Conservation (phyloP, 140 eudicot genomes). For the Erigeron philadelphicus region DNA sequence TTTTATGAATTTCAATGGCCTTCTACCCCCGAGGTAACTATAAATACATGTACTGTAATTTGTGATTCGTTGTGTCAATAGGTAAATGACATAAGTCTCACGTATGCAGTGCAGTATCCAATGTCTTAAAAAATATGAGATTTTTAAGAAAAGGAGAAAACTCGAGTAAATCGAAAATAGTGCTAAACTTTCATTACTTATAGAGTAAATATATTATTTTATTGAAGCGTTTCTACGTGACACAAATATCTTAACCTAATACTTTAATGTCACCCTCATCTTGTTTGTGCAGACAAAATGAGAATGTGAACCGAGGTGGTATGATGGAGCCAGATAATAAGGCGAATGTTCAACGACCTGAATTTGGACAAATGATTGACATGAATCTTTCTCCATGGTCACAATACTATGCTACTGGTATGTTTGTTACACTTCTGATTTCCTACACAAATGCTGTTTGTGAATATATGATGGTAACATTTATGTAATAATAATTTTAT, state of each 20-base stretch:
- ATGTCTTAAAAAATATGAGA: neutral
- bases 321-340: slow-evolving; percentile 36
- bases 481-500: neutral
- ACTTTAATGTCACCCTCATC: slow-evolving; percentile 19
- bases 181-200: neutral
- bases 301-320: slow-evolving; percentile 31
- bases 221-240: neutral
- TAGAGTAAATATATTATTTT: neutral
- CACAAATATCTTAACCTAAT: too few relatives aligned
- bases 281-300: slow-evolving; percentile 38
- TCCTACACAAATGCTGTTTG: slow-evolving; percentile 1
- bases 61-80: neutral
- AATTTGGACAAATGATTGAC: slow-evolving; percentile 53
- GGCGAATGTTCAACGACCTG: slow-evolving; percentile 36
- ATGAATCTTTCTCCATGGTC: slow-evolving; percentile 75
- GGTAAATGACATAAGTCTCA: slow-evolving; percentile 1
- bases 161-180: slow-evolving; percentile 5
- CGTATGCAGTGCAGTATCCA: neutral
- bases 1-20: slow-evolving; percentile 52
- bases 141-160: neutral
- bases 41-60: neutral
- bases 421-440: slow-evolving; percentile 12
- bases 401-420: slow-evolving; percentile 50
- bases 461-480: neutral
- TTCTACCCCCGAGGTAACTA: slow-evolving; percentile 47